Evolutionary conservation across 2,329 filamentous ascomycete species (phyloP).

Genomic region (Diaporthe sp.): DNA sequence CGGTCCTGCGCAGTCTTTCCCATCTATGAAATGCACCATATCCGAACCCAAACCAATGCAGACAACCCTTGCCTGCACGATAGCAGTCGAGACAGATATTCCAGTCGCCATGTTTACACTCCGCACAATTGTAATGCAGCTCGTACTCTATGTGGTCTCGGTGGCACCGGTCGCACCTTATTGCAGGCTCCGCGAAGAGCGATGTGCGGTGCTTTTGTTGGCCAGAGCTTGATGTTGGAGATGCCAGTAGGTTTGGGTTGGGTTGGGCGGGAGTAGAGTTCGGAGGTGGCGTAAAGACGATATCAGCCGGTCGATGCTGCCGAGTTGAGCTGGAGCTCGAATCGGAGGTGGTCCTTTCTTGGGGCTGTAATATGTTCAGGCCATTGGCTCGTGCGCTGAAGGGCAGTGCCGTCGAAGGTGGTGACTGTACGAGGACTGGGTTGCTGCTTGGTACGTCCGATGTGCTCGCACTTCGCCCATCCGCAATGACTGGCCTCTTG

Average conservation of each 20-base stretch:
- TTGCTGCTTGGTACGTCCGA: slow-evolving; percentile 39
- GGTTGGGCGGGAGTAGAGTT: slow-evolving; percentile 19
- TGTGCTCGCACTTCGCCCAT: slow-evolving; percentile 56
- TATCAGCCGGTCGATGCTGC: slow-evolving; percentile 45
- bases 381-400: slow-evolving; percentile 53
- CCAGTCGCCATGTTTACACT: slow-evolving; percentile 79
- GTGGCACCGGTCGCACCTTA: slow-evolving; percentile 80
- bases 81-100: slow-evolving; percentile 89
- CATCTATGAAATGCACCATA: slow-evolving; percentile 78
- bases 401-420: slow-evolving; percentile 49
- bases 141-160: slow-evolving; percentile 84
- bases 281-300: slow-evolving; percentile 44
- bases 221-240: slow-evolving; percentile 45
- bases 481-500: slow-evolving; percentile 57
- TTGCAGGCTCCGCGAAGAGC: slow-evolving; percentile 77
- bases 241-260: slow-evolving; percentile 23
- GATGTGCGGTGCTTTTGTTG: slow-evolving; percentile 61
- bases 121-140: slow-evolving; percentile 85
- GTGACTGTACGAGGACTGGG: slow-evolving; percentile 44
- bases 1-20: slow-evolving; percentile 64
- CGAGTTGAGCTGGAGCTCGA: slow-evolving; percentile 18
- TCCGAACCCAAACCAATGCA: slow-evolving; percentile 91
- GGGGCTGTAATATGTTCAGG: slow-evolving; percentile 41
- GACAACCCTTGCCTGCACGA: slow-evolving; percentile 80
- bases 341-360: slow-evolving; percentile 39